phyloP scores from a whole-genome alignment of 306 rosid genomes.

The Spatholobus suberectus region DNA sequence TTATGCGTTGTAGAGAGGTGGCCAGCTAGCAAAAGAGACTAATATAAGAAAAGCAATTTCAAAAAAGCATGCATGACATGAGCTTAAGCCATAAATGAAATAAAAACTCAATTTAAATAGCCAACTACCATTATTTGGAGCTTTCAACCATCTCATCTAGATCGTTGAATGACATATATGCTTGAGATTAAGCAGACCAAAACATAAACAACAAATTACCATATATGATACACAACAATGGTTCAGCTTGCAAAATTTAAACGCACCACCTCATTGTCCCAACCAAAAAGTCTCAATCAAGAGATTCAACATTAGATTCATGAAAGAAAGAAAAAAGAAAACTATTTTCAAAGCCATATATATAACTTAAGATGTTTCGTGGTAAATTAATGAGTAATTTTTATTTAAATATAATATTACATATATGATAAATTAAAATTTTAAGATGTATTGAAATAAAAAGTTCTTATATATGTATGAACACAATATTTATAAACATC shows the following conservation, averaged over 20 bases:
- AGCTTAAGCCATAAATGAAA: background rate
- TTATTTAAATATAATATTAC: background rate
- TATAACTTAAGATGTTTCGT: too few species aligned
- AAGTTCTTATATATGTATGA: too few species aligned
- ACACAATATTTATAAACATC: too few species aligned
- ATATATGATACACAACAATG: background rate
- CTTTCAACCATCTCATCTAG: constrained; percentile 58
- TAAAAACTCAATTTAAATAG: background rate
- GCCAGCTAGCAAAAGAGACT: too few species aligned
- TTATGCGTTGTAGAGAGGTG: too few species aligned
- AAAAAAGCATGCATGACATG: constrained; percentile 12
- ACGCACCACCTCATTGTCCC: too few species aligned
- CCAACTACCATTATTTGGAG: constrained; percentile 65
- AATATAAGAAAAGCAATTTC: background rate
- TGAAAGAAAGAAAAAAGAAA: too few species aligned
- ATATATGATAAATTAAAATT: background rate
- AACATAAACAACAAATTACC: constrained; percentile 30
- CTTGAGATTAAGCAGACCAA: constrained; percentile 44
- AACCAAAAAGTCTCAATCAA: too few species aligned
- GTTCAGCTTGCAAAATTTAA: constrained; percentile 30
- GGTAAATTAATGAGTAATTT: background rate
- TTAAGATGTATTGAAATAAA: background rate
- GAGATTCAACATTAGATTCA: too few species aligned
- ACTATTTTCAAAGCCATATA: too few species aligned
- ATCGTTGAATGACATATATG: constrained; percentile 57